Evolutionary conservation across 305 asterid genomes (phyloP).

Genomic region (Plantago coronopus): DNA sequence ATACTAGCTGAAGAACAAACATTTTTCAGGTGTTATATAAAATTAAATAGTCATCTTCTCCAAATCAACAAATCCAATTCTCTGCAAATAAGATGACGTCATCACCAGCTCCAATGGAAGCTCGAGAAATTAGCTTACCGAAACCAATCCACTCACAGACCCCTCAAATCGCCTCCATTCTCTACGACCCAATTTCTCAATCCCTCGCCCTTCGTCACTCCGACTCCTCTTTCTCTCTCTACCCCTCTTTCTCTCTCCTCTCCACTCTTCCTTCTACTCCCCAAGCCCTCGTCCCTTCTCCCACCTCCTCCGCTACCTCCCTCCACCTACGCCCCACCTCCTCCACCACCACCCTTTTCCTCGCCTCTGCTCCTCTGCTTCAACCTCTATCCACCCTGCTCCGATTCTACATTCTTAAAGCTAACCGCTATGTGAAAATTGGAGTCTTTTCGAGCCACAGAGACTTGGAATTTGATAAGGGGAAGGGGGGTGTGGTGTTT

Average conservation of each 20-base stretch:
- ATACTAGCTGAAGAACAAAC: no score
- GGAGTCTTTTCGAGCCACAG: constrained; percentile 45
- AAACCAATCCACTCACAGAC: constrained; percentile 37
- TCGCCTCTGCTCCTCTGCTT: constrained; percentile 50
- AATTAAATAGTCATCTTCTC: no score
- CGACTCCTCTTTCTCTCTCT: constrained; percentile 70
- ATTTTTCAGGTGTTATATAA: no score
- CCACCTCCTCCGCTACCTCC: constrained; percentile 72
- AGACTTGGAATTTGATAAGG: constrained; percentile 48
- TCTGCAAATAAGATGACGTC: constrained; percentile 17
- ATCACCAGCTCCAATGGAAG: constrained; percentile 31
- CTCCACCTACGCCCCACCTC: constrained; percentile 46
- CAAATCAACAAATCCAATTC: no score
- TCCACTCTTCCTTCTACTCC: constrained; percentile 26
- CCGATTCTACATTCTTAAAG: constrained; percentile 48
- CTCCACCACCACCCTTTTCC: constrained; percentile 41
- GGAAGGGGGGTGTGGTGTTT: constrained; percentile 45
- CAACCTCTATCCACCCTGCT: constrained; percentile 50
- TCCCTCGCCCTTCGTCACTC: constrained; percentile 49
- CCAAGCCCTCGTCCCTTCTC: constrained; percentile 40
- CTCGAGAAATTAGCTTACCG: constrained; percentile 56
- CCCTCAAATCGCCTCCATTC: constrained; percentile 48
- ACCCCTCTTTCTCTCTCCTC: constrained; percentile 52
- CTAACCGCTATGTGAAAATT: constrained; percentile 32
- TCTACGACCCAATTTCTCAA: constrained; percentile 47